These are phyloP conservation scores for Pneumocystis jirovecii DNA, from an alignment of 1,139 yeast species.

Conservation along the genomic window DNA sequence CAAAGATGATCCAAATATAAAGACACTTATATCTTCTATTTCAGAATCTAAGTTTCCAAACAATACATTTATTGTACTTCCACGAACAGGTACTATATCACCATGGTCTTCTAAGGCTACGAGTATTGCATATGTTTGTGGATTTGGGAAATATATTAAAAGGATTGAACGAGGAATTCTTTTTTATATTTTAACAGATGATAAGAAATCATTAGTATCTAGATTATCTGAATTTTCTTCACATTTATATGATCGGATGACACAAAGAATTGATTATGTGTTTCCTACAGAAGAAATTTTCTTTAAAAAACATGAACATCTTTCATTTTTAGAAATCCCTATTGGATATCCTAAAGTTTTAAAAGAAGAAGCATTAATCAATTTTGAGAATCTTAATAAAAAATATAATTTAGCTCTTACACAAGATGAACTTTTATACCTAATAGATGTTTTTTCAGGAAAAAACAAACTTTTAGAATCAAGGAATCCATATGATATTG, in stretches of 20 bases:
- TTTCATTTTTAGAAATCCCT: constrained; percentile 70
- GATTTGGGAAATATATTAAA: constrained; percentile 51
- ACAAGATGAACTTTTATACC: constrained; percentile 79
- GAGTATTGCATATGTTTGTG: constrained; percentile 80
- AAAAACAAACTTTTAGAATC: constrained; percentile 36
- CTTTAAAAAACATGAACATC: constrained; percentile 66
- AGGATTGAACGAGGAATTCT: constrained; percentile 87
- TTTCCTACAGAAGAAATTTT: constrained; percentile 53
- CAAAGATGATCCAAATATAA: neutral
- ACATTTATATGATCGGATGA: constrained; percentile 86
- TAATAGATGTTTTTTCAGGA: constrained; percentile 51
- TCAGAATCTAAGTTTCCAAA: neutral
- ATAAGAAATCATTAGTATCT: constrained; percentile 51
- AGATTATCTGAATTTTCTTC: constrained; percentile 27
- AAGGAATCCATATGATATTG: constrained; percentile 95
- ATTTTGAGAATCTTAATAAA: constrained; percentile 58
- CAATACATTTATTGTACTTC: constrained; percentile 57
- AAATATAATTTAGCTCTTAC: constrained; percentile 84
- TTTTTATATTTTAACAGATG: constrained; percentile 37
- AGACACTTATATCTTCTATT: neutral
- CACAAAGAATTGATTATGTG: constrained; percentile 43
- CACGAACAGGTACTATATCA: constrained; percentile 90
- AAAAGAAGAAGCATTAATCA: constrained; percentile 30
- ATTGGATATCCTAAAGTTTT: constrained; percentile 23
- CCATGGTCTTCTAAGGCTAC: constrained; percentile 99